Base-by-base conservation (phyloP, 1,139 yeast species). In the Oligophagozyma castellii region DNA sequence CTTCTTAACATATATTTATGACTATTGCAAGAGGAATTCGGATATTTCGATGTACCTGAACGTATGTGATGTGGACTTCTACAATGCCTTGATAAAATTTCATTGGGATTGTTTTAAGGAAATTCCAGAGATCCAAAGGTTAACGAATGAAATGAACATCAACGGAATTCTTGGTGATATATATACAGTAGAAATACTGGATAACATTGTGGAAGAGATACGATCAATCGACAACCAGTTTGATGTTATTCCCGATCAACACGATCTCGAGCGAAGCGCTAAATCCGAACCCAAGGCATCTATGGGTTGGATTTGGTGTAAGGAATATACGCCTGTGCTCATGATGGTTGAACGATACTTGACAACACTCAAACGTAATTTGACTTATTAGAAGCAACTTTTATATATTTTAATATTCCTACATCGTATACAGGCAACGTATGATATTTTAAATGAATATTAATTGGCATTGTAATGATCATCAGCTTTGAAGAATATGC, bases 121-220 rank as follows among this genome's bases (percentile, higher is more conserved):
- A 6, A 31, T 49, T 3, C 29, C 34, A 12, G 37, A 37, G 19
- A 27, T 49, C 20, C 31, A 30, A 16, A 38, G 37, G 11, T 22
- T 48, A 5, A 35, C 45, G 3, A 29, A 39, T 3, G 56, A 51
- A 32, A 49, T 51, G 55, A 42, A 37, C 16, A 43, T 39, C 14
- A 48, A 50, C 22, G 56, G 56, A 15, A 40, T 50, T 4, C 29
- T 38, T 15, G 56, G 55, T 3, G 51, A 51, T 29, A 30, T 46
- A 5, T 23, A 37, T n/a, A 50, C 56, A 2, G 36, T 49, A 2
- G 48, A 42, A 22, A 27, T 44, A 4, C 30, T 51, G 3, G 44
- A 42, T 11, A 27, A 30, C 12, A 38, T 49, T 5, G 32, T 37
- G 3, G 24, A 35, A 4, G 40, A 38, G 12, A 29, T 46, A 21